Base-by-base conservation (phyloP, 495 filamentous ascomycete species). In the Neurospora pannonica region DNA sequence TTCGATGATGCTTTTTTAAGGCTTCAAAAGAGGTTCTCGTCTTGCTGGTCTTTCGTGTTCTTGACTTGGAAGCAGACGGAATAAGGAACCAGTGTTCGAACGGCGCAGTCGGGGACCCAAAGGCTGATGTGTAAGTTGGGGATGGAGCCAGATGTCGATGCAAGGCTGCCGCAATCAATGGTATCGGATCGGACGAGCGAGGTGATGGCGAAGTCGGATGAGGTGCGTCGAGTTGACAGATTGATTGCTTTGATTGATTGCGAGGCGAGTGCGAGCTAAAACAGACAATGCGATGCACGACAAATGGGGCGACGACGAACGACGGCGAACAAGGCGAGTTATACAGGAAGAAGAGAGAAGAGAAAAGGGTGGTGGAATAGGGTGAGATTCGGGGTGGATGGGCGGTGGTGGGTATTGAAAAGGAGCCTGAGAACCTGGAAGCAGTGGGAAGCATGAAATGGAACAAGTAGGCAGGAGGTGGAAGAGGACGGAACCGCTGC, bases 401-500 rank as follows among this genome's bases (percentile, higher is more conserved):
- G 75, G 60, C 60, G 69, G 71, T 73, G 70, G 19, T 69, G 76
- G 76, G 60, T 74, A 76, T 76, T 79, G 75, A 78, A 79, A 79
- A 80, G 79, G 73, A 80, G 76, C 73, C 78, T 75, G 77, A 62
- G 54, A 67, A 67, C 54, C 28, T 19, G 54, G 15, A 34, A 67
- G 54, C 54, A 67, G 15, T 67, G 54, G 54, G 54, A 67, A 67
- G 54, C 54, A 67, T 31, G 54, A 67, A 67, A 72, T 81, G 76
- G 82, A 84, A 80, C 78, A 75, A 75, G 78, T 75, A 74, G 71
- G 79, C 74, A 77, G 76, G 70, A 69, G 71, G 74, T 81, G 77
- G 80, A 82, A 82, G 78, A 60, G 70, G 72, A 79, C 78, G 74
- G 80, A 82, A 82, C 75, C 74, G 76, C 79, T 81, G 75, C 39